phyloP scores from a whole-genome alignment of 305 asterid species.

The Fraxinus baroniana region DNA sequence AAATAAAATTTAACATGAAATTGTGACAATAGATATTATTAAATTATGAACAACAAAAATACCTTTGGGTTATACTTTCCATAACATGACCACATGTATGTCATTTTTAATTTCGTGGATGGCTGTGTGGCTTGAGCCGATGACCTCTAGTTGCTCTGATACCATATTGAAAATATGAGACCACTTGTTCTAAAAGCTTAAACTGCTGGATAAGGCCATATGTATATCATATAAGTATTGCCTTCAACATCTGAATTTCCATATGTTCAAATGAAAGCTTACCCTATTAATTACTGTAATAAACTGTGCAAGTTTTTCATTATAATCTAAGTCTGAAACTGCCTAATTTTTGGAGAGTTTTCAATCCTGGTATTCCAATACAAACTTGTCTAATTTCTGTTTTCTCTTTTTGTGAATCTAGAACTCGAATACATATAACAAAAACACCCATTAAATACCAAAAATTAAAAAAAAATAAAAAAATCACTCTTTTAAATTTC shows the following conservation, averaged over 20 bases:
- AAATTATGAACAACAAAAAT: background rate
- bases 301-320: background rate
- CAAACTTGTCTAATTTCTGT: background rate
- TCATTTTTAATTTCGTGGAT: background rate
- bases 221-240: background rate
- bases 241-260: background rate
- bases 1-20: background rate
- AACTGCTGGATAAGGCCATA: background rate
- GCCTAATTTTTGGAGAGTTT: background rate
- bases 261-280: background rate
- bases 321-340: background rate
- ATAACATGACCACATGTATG: background rate
- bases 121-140: background rate
- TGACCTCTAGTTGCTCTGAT: background rate
- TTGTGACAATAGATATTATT: background rate
- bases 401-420: background rate
- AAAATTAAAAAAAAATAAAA: background rate
- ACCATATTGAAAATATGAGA: background rate
- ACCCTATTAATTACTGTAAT: background rate
- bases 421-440: background rate
- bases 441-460: background rate
- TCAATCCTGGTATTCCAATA: background rate
- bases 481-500: background rate
- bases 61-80: background rate
- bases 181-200: background rate